phyloP scores from a whole-genome alignment of 129 eudicot genomes.

The sunflower (Helianthus annuus) region DNA sequence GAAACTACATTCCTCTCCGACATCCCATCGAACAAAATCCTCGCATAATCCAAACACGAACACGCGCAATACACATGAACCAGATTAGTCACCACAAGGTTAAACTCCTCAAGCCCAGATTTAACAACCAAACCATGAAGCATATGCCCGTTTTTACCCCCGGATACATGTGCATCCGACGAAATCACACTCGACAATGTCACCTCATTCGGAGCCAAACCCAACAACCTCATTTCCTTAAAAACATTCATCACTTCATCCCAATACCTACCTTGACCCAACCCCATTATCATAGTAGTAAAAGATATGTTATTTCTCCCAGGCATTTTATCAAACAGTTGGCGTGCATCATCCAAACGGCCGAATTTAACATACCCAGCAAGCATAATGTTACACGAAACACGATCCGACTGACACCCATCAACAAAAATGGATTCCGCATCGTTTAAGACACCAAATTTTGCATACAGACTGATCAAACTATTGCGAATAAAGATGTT shows the following conservation, averaged over 20 bases:
- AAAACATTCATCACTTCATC: slow-evolving; percentile 55
- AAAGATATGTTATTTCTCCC: slow-evolving; percentile 52
- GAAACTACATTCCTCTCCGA: slow-evolving; percentile 66
- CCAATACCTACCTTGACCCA: slow-evolving; percentile 59
- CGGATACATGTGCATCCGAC: slow-evolving; percentile 49
- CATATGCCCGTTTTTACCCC: slow-evolving; percentile 37
- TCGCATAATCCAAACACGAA: slow-evolving; percentile 55
- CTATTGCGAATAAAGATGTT: slow-evolving; percentile 75
- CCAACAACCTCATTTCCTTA: slow-evolving; percentile 56
- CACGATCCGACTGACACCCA: slow-evolving; percentile 44
- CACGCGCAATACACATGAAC: slow-evolving; percentile 59
- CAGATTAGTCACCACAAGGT: slow-evolving; percentile 73
- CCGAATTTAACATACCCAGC: slow-evolving; percentile 57
- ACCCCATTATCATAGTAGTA: slow-evolving; percentile 86
- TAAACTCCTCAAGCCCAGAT: slow-evolving; percentile 58
- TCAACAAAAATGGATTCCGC: slow-evolving; percentile 58
- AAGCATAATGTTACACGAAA: slow-evolving; percentile 75
- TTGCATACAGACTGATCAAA: slow-evolving; percentile 69
- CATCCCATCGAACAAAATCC: slow-evolving; percentile 64
- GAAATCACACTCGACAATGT: slow-evolving; percentile 71
- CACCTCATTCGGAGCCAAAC: slow-evolving; percentile 66
- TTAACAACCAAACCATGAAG: slow-evolving; percentile 65
- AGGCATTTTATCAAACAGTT: slow-evolving; percentile 80
- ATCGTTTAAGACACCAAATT: slow-evolving; percentile 45
- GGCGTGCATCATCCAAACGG: slow-evolving; percentile 51